A percentile compares a stretch with the other conserved stretches of the same genome.
phyloP scores from a whole-genome alignment of 192 early-diverging fungal species.

The Backusella sp. region DNA sequence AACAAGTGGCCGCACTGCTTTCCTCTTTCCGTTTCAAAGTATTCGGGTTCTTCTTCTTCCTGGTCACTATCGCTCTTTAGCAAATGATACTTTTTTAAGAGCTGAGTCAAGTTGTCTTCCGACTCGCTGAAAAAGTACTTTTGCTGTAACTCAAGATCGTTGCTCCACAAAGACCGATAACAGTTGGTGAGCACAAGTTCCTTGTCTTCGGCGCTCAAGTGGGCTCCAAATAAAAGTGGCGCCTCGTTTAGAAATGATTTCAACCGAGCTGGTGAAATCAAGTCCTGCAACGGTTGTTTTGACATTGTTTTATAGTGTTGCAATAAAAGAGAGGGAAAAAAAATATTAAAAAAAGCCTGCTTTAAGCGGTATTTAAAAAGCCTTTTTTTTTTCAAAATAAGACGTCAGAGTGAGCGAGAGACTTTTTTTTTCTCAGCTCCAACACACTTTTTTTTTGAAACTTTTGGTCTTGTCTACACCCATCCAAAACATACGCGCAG shows the following conservation, averaged over 20 bases:
- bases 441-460: not conserved
- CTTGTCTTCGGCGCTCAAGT: conserved; percentile 1
- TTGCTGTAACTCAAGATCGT: conserved; percentile 25
- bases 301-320: not conserved
- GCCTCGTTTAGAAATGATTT: conserved; percentile 29
- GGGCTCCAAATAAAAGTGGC: conserved; percentile 12
- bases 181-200: conserved; percentile 27
- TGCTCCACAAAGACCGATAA: conserved; percentile 33
- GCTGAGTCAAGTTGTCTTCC: not conserved
- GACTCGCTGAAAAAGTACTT: conserved; percentile 32
- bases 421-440: not conserved
- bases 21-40: conserved; percentile 70
- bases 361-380: not conserved
- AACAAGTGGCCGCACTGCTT: conserved; percentile 94
- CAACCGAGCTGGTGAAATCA: not conserved
- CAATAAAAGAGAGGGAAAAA: not conserved
- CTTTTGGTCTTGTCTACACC: not conserved
- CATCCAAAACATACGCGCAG: not conserved
- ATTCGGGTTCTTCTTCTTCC: conserved; percentile 47
- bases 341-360: not conserved
- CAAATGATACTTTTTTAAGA: conserved; percentile 20
- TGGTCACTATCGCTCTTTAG: conserved; percentile 9
- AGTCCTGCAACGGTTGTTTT: conserved; percentile 2
- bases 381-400: not conserved
- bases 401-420: not conserved